Percentiles rank a stretch among this genome's conserved stretches.
Conservation (phyloP, 768 basidiomycete species). For the Leccinum variicolor region DNA sequence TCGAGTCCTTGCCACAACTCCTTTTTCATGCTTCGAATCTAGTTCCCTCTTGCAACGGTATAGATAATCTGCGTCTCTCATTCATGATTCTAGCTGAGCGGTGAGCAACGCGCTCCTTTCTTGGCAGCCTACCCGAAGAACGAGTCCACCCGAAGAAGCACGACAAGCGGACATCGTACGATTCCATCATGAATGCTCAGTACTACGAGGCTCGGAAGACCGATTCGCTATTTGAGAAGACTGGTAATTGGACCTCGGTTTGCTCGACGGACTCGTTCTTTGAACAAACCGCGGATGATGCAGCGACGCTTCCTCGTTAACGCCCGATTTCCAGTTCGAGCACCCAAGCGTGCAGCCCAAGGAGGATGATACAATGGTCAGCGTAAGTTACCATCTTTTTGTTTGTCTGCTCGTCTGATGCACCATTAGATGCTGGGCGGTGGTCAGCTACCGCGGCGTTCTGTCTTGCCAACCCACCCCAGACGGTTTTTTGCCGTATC, state of each 20-base stretch:
- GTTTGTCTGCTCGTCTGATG: not conserved
- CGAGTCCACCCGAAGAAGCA: conserved; percentile 14
- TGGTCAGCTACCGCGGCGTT: conserved; percentile 66
- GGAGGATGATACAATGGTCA: conserved; percentile 83
- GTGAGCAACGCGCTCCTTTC: conserved; percentile 6
- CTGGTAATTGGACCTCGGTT: conserved; percentile 46
- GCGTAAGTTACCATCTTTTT: conserved; percentile 39
- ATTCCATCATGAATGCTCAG: conserved; percentile 64
- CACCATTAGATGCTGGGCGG: conserved; percentile 71
- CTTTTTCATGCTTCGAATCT: too few relatives aligned
- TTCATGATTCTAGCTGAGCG: too few relatives aligned
- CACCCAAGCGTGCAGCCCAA: conserved; percentile 39
- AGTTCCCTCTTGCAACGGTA: too few relatives aligned
- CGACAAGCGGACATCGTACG: conserved; percentile 44
- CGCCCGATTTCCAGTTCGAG: conserved; percentile 66
- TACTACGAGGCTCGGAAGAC: conserved; percentile 23
- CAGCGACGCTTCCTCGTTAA: conserved; percentile 47
- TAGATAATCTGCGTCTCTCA: too few relatives aligned
- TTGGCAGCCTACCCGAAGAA: conserved; percentile 14
- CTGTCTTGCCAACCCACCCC: conserved; percentile 37
- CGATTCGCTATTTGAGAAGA: conserved; percentile 66
- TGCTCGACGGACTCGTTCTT: conserved; percentile 46
- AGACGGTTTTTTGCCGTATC: conserved; percentile 37
- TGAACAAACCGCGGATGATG: conserved; percentile 37
- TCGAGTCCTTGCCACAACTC: too few relatives aligned